A percentile compares a stretch with the other conserved stretches of the same genome.
Evolutionary conservation across 208 protist genomes (phyloP).

Genomic region (Crithidia mellificae): DNA sequence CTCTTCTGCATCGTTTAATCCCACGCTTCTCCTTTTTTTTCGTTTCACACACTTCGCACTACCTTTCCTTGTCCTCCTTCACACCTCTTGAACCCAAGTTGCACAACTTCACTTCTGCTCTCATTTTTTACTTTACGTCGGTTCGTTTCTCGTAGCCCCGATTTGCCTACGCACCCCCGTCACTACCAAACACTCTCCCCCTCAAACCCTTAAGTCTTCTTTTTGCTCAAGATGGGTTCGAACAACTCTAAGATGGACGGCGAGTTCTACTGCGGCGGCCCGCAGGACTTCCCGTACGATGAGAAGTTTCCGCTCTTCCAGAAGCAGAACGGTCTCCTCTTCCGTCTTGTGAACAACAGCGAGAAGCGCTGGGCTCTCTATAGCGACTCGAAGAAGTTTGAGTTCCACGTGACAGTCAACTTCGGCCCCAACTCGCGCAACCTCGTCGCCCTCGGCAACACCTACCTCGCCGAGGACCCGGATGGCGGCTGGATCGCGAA

Average conservation of each 20-base stretch:
- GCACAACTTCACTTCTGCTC: too few relatives aligned
- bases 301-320: slow-evolving; percentile 55
- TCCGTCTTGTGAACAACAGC: slow-evolving; percentile 63
- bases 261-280: slow-evolving; percentile 37
- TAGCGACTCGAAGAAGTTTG: slow-evolving; percentile 74
- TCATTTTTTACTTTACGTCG: too few relatives aligned
- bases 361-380: slow-evolving; percentile 70
- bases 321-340: slow-evolving; percentile 73
- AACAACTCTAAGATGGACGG: slow-evolving; percentile 16
- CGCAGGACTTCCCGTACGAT: slow-evolving; percentile 53
- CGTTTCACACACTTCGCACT: too few relatives aligned
- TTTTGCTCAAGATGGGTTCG: slow-evolving; percentile 17
- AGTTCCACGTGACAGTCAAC: slow-evolving; percentile 69
- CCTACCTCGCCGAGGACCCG: slow-evolving; percentile 39
- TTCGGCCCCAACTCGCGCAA: slow-evolving; percentile 56
- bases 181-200: too few relatives aligned
- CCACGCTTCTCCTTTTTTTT: too few relatives aligned
- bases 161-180: too few relatives aligned
- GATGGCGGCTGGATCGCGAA: slow-evolving; percentile 46
- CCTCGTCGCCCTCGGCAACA: slow-evolving; percentile 55
- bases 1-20: too few relatives aligned
- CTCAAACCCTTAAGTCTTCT: background rate
- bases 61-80: too few relatives aligned
- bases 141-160: too few relatives aligned
- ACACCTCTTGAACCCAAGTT: too few relatives aligned